phyloP scores from a whole-genome alignment of 2,329 filamentous ascomycete genomes.

The Penicillium sp. region DNA sequence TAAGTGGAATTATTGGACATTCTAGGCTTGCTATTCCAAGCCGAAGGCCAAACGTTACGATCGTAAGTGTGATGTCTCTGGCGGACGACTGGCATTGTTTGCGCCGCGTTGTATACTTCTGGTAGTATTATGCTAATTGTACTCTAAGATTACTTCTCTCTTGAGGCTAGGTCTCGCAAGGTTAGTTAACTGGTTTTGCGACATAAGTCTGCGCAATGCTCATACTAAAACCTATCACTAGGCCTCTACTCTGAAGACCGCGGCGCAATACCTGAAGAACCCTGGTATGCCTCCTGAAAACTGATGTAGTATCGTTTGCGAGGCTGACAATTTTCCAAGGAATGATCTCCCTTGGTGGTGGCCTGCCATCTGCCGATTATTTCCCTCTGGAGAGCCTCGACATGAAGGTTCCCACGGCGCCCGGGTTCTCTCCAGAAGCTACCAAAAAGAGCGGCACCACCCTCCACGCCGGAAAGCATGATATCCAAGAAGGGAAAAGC shows the following conservation, averaged over 20 bases:
- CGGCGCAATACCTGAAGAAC: constrained; percentile 73
- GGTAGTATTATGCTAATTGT: background rate
- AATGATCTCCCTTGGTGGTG: constrained; percentile 88
- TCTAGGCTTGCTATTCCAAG: constrained; percentile 53
- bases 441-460: constrained; percentile 59
- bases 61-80: constrained; percentile 55
- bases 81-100: background rate
- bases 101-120: background rate
- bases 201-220: background rate
- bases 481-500: constrained; percentile 64
- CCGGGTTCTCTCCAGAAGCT: constrained; percentile 68
- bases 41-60: constrained; percentile 81
- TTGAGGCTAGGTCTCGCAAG: constrained; percentile 57
- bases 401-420: constrained; percentile 68
- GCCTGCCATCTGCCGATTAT: constrained; percentile 81
- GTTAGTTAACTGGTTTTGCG: constrained; percentile 19
- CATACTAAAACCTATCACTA: constrained; percentile 27
- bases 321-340: constrained; percentile 30
- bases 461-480: constrained; percentile 76
- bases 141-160: constrained; percentile 53
- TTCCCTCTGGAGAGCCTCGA: constrained; percentile 84
- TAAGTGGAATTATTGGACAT: constrained; percentile 11
- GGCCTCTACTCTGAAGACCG: constrained; percentile 75
- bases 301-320: background rate
- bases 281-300: constrained; percentile 51